A percentile compares a stretch with the other conserved stretches of the same genome.
Conservation (phyloP, 768 basidiomycete genomes). For the Neoboletus magnificus region DNA sequence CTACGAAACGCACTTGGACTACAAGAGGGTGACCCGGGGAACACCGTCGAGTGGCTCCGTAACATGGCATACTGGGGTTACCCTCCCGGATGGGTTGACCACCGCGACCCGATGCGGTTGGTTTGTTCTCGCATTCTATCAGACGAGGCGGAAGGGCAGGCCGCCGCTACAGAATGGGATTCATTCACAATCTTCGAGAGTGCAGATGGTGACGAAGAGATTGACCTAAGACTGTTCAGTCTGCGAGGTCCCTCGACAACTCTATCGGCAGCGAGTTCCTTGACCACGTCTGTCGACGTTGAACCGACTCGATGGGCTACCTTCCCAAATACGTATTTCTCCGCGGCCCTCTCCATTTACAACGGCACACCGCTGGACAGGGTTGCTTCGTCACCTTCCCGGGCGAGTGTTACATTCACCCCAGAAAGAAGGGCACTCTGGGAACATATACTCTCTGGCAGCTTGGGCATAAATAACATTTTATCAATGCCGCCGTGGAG, state of each 20-base stretch:
- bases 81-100: slow-evolving; percentile 64
- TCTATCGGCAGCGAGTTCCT: slow-evolving; percentile 2
- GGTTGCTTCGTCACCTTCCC: slow-evolving; percentile 23
- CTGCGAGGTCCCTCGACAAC: background rate
- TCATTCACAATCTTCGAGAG: slow-evolving; percentile 39
- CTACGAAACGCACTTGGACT: slow-evolving; percentile 56
- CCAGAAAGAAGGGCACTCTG: slow-evolving; percentile 40
- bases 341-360: slow-evolving; percentile 54
- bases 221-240: slow-evolving; percentile 23
- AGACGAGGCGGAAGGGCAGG: slow-evolving; percentile 17
- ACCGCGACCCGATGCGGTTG: slow-evolving; percentile 50
- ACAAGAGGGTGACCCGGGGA: slow-evolving; percentile 33
- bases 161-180: slow-evolving; percentile 10
- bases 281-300: background rate
- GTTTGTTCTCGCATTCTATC: slow-evolving; percentile 48
- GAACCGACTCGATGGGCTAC: slow-evolving; percentile 51
- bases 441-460: slow-evolving; percentile 34
- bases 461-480: background rate
- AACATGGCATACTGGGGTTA: slow-evolving; percentile 75
- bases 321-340: slow-evolving; percentile 60
- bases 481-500: slow-evolving; percentile 21
- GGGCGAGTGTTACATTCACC: slow-evolving; percentile 33
- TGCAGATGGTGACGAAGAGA: slow-evolving; percentile 35
- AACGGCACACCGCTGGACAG: slow-evolving; percentile 36
- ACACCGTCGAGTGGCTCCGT: slow-evolving; percentile 49